These are phyloP conservation scores for Chlamydomonas sphaeroides DNA, from an alignment of 139 green algal genomes.

Conservation along the genomic window DNA sequence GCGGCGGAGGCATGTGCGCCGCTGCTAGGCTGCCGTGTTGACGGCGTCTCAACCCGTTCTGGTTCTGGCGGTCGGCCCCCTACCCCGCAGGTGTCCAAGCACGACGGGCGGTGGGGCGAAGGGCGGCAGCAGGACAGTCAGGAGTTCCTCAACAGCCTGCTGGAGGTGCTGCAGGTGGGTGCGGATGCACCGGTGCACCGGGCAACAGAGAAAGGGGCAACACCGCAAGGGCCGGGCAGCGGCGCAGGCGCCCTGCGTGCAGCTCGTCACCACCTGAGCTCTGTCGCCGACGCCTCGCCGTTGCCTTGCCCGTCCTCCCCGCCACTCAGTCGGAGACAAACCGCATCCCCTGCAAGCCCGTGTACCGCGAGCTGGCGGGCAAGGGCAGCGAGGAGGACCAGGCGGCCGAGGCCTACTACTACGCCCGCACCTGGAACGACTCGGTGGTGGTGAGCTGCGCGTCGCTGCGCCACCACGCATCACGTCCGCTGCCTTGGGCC, in stretches of 20 bases:
- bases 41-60: no score
- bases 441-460: constrained; percentile 54
- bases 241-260: no score
- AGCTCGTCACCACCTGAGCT: background rate
- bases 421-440: constrained; percentile 71
- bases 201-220: no score
- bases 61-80: no score
- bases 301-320: background rate
- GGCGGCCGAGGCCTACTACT: constrained; percentile 68
- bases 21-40: no score
- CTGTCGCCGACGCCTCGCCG: no score
- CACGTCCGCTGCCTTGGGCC: no score
- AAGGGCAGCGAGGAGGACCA: constrained; percentile 70
- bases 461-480: no score
- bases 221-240: no score
- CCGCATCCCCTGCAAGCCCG: constrained; percentile 54
- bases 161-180: constrained; percentile 64
- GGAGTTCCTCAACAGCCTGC: constrained; percentile 72
- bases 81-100: constrained; percentile 47
- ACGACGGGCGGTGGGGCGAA: constrained; percentile 65
- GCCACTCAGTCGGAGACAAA: constrained; percentile 66
- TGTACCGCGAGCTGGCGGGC: constrained; percentile 59
- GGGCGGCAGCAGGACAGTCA: constrained; percentile 78
- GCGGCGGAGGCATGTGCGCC: no score
- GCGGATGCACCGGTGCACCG: no score